Percentiles rank a stretch among this genome's conserved stretches.
phyloP scores from a whole-genome alignment of 306 rosid genomes.

The Pachyrhizus erosus region DNA sequence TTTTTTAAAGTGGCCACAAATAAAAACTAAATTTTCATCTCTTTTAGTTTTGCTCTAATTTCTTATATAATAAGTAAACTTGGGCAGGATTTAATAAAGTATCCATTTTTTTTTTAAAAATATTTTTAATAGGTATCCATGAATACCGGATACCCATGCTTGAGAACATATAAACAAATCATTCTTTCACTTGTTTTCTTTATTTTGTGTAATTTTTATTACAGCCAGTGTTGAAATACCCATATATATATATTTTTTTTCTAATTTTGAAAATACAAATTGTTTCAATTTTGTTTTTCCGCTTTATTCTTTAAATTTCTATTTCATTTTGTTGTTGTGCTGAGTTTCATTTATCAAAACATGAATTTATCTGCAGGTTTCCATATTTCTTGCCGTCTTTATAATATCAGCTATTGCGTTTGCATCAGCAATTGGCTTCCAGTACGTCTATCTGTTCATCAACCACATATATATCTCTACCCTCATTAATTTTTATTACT shows the following conservation, averaged over 20 bases:
- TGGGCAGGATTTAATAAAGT: too few species aligned
- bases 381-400: conserved; percentile 54
- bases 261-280: not conserved
- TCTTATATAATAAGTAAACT: too few species aligned
- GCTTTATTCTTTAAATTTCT: not conserved
- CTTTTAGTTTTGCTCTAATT: too few species aligned
- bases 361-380: conserved; percentile 41
- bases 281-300: not conserved
- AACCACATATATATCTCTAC: not conserved
- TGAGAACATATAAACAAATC: not conserved
- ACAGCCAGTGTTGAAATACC: conserved; percentile 85
- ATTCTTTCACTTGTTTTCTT: conserved; percentile 14
- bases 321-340: not conserved
- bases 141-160: too few species aligned
- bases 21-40: too few species aligned
- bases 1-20: too few species aligned
- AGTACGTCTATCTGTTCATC: conserved; percentile 39
- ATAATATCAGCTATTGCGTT: conserved; percentile 46
- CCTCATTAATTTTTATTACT: not conserved
- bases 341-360: conserved; percentile 32
- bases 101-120: too few species aligned
- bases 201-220: conserved; percentile 31
- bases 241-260: conserved; percentile 53
- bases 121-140: too few species aligned
- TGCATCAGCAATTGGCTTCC: conserved; percentile 53